These are phyloP conservation scores for Didymellaceae sp. DNA, from an alignment of 2,329 filamentous ascomycete genomes.

Conservation along the genomic window DNA sequence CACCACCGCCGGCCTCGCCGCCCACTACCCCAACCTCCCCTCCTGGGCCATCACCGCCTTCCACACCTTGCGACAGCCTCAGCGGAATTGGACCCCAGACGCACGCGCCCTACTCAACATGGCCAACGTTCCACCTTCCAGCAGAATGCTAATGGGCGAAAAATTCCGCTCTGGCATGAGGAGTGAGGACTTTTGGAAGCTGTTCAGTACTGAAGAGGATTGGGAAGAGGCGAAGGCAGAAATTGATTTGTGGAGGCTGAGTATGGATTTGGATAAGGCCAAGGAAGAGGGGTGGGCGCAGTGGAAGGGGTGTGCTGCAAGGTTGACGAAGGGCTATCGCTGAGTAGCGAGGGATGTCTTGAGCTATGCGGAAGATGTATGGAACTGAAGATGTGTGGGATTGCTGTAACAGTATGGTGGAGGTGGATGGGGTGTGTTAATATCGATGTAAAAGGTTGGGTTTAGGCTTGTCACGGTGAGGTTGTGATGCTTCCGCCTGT, in stretches of 20 bases:
- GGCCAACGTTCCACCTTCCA: neutral
- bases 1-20: neutral
- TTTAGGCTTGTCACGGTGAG: no score
- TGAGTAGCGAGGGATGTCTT: no score
- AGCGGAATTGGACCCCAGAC: neutral
- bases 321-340: neutral
- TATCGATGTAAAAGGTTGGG: no score
- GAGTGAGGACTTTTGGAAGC: neutral
- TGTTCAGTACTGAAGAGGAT: neutral
- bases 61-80: neutral
- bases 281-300: slow-evolving; percentile 5
- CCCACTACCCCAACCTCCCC: slow-evolving; percentile 1
- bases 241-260: slow-evolving; percentile 3
- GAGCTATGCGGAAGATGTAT: no score
- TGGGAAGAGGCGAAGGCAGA: neutral
- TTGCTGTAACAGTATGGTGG: no score
- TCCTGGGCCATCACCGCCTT: slow-evolving; percentile 2
- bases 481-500: no score
- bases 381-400: no score
- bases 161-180: no score
- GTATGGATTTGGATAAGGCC: neutral
- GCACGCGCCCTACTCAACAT: slow-evolving; percentile 6
- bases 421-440: no score
- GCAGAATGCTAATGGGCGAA: neutral
- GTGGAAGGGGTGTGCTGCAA: neutral